Evolutionary conservation across 495 filamentous ascomycete species (phyloP).

Genomic region (Xylaria flabelliformis): DNA sequence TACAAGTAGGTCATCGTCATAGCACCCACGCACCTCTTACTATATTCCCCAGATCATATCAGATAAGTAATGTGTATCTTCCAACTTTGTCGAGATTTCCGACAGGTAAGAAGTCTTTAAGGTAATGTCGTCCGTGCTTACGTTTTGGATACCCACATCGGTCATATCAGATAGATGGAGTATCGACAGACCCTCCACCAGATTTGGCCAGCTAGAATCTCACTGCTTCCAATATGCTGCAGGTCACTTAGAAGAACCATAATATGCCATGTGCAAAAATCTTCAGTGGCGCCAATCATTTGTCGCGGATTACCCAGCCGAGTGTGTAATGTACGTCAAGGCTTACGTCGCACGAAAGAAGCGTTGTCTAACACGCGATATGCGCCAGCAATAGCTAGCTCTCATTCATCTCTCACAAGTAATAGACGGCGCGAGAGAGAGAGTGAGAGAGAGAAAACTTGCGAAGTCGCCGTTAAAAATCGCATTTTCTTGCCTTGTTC

Average conservation of each 20-base stretch:
- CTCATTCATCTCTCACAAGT: neutral
- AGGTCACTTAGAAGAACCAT: neutral
- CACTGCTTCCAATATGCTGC: conserved; percentile 8
- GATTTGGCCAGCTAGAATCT: conserved; percentile 13
- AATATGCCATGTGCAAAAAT: conserved; percentile 15
- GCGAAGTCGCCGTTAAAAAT: neutral
- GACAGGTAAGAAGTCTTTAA: neutral
- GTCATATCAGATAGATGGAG: neutral
- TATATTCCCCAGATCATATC: too few species aligned
- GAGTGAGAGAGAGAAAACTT: neutral
- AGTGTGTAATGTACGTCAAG: conserved; percentile 20
- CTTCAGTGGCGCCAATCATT: conserved; percentile 9
- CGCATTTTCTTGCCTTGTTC: conserved; percentile 16
- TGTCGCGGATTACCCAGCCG: neutral
- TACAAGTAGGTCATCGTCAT: neutral
- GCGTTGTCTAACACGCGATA: neutral
- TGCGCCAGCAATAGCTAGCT: neutral
- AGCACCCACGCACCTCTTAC: neutral
- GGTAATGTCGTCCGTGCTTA: neutral
- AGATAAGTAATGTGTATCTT: neutral
- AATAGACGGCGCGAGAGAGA: conserved; percentile 4
- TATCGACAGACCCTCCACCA: neutral
- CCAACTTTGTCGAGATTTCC: neutral
- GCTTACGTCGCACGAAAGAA: conserved; percentile 22
- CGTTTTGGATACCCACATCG: neutral